Percentiles rank a stretch among this genome's conserved stretches.
Evolutionary conservation across 495 filamentous ascomycete species (phyloP).

Genomic region (Tuber melanosporum): DNA sequence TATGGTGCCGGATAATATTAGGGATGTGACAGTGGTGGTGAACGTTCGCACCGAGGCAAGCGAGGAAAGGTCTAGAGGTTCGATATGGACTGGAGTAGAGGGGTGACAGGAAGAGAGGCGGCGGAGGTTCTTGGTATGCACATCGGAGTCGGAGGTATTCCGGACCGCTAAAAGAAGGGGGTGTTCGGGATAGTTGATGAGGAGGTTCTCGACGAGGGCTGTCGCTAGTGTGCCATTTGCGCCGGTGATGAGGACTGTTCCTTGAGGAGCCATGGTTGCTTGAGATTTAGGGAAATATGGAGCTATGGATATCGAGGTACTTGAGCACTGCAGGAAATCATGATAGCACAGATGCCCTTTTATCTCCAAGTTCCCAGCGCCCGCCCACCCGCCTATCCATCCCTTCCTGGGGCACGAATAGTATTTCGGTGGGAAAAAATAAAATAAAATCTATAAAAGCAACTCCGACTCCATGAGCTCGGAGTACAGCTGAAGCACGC

Average conservation of each 20-base stretch:
- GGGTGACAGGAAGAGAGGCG: background rate
- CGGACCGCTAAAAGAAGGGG: background rate
- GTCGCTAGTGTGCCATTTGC: background rate
- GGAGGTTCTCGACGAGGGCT: slow-evolving; percentile 2
- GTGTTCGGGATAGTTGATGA: background rate
- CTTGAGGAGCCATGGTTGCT: background rate
- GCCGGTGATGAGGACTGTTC: slow-evolving; percentile 3
- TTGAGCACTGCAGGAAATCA: background rate
- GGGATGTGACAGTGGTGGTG: background rate
- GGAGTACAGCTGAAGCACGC: background rate
- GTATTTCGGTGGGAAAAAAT: background rate
- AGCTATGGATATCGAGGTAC: background rate
- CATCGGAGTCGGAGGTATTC: background rate
- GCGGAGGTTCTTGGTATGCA: background rate
- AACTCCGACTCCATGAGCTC: background rate
- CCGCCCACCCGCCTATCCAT: background rate
- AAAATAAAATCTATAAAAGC: slow-evolving; percentile 1
- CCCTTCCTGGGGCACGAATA: background rate
- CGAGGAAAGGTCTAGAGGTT: background rate
- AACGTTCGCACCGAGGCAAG: background rate
- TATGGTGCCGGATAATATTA: slow-evolving; percentile 6
- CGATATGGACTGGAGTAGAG: background rate
- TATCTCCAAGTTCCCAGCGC: background rate
- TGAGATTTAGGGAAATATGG: background rate
- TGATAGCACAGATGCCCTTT: background rate